Base-by-base conservation (phyloP, 352 stramenopile genomes). In the Phytophthora macrochlamydospora region DNA sequence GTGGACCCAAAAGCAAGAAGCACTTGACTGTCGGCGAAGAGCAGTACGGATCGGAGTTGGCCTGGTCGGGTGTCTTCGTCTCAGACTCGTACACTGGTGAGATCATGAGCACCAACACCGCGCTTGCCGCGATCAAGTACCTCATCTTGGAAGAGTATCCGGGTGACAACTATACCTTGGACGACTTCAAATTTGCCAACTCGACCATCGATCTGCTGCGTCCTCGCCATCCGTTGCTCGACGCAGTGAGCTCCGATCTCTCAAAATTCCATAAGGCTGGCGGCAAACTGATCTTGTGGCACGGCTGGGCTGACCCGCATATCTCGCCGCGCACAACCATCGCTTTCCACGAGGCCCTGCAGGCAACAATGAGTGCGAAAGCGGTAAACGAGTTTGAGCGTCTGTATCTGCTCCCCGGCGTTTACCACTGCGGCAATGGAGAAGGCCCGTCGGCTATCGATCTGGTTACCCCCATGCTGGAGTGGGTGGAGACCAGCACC, bases 261-360 rank as follows among this genome's bases (percentile, higher is more conserved):
- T 69, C 75, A 1, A 51, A 61, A 7, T 84, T 81, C 64, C 62
- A 77, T 50, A 43, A 45, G 14, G 66, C 69, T 40, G 76, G 76
- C 0, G 73, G 70, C 14, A 84, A 84, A 46, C 65, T 84, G 31
- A 81, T 84, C 53, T 53, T 84, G 32, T 69, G 72, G 69, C 76
- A 84, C 52, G 73, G 76, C 24, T 84, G 76, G 73, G 62, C 76
- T 8, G 73, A 84, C 59, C 76, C 74, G 11, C 76, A 81, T 49
- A 84, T 84, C 50, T 79, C 76, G n/a, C 66, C 76, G 6, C 76
- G 69, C 51, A 78, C 72, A 33, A 84, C 69, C 0, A 84, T 83
- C 48, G 67, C 71, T 7, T 80, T 73, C 46, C 70, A 84, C 53
- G 76, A 84, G 67, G 68, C 65, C 18, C 52, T 81, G 7, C 48